phyloP scores from a whole-genome alignment of 192 early-diverging fungal genomes.

The Pilaira anomala region DNA sequence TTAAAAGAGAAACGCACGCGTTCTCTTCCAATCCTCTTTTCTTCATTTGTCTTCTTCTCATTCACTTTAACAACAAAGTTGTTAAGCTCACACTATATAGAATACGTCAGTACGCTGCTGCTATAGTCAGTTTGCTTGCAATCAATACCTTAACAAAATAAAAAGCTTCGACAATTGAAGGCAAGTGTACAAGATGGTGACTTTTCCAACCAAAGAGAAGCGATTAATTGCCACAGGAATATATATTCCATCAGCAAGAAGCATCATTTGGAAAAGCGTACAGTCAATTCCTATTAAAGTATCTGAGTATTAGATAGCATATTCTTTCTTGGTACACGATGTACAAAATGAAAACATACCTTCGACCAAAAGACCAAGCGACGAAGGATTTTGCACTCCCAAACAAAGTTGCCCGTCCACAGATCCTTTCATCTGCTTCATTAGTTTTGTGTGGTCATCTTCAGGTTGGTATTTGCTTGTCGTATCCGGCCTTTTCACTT shows the following conservation, averaged over 20 bases:
- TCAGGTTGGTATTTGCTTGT: background rate
- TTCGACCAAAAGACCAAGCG: slow-evolving; percentile 7
- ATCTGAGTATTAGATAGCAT: background rate
- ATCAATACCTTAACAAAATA: slow-evolving; percentile 9
- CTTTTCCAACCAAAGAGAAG: slow-evolving; percentile 11
- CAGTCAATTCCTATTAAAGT: background rate
- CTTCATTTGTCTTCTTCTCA: slow-evolving; percentile 5
- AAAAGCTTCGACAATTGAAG: slow-evolving; percentile 7
- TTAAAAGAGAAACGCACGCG: background rate
- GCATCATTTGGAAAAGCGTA: background rate
- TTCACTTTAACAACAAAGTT: slow-evolving; percentile 3
- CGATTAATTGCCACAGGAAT: slow-evolving; percentile 3
- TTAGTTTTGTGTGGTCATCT: background rate
- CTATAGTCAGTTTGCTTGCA: slow-evolving; percentile 8
- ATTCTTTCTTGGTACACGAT: background rate
- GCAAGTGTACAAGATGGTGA: slow-evolving; percentile 6
- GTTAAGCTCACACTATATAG: slow-evolving; percentile 7
- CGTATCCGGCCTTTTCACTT: background rate
- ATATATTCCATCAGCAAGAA: slow-evolving; percentile 13
- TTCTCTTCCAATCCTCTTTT: slow-evolving; percentile 9
- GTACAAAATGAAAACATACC: background rate
- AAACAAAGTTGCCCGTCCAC: slow-evolving; percentile 4
- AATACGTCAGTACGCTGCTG: background rate
- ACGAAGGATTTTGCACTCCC: background rate
- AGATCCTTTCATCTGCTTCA: slow-evolving; percentile 5